Evolutionary conservation across 1,284 basidiomycete species (phyloP).

Genomic region (Pseudozyma sp.): DNA sequence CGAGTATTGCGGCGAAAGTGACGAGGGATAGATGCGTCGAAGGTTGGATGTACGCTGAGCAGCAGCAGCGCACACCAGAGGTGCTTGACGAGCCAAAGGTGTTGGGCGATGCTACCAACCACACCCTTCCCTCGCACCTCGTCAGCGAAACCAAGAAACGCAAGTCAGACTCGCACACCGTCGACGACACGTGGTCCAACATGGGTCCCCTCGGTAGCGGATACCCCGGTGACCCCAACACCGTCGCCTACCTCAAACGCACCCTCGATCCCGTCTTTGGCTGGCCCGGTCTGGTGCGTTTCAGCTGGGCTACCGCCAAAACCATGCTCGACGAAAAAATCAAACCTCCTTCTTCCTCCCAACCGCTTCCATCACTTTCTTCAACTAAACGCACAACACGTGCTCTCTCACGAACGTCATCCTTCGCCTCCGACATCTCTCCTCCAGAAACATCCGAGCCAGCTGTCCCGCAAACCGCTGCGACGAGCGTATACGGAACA

Average conservation of each 20-base stretch:
- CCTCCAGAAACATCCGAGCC: background rate
- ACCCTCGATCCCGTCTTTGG: constrained; percentile 90
- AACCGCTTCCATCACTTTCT: background rate
- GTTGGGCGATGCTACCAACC: constrained; percentile 26
- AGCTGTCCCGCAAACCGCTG: background rate
- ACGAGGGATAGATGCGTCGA: constrained; percentile 92
- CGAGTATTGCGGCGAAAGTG: constrained; percentile 95
- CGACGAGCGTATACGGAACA: constrained; percentile 37
- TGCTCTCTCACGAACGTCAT: constrained; percentile 24
- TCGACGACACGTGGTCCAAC: constrained; percentile 18
- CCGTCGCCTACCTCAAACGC: constrained; percentile 83
- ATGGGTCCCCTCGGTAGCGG: constrained; percentile 35
- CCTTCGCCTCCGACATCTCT: constrained; percentile 1
- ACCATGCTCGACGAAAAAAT: constrained; percentile 79
- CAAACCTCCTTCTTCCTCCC: constrained; percentile 13
- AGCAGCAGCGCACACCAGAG: background rate
- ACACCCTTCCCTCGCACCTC: background rate
- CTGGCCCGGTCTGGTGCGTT: constrained; percentile 88
- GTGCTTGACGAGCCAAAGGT: constrained; percentile 1
- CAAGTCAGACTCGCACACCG: constrained; percentile 13
- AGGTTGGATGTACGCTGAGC: constrained; percentile 76
- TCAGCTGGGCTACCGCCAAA: constrained; percentile 95
- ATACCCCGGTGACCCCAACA: constrained; percentile 81
- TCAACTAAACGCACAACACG: constrained; percentile 22
- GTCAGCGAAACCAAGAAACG: constrained; percentile 24